Evolutionary conservation across 1,139 yeast genomes (phyloP), one percentile per base, ranked within the genome.

Genomic region (Diutina mesorugosa): DNA sequence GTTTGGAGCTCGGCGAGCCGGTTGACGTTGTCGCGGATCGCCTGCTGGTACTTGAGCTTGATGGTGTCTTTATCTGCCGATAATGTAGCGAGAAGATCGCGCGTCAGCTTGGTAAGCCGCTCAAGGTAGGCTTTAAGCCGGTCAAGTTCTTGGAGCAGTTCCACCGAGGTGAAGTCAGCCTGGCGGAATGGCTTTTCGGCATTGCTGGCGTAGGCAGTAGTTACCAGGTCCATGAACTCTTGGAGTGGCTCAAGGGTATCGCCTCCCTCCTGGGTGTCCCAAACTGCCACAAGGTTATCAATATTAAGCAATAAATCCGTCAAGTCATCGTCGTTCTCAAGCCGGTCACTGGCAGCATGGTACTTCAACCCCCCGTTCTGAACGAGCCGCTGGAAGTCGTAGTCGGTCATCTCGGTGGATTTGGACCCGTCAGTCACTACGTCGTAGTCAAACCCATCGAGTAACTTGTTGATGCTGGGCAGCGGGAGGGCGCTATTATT

Each of bases 1-100:
- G 60, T 60, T 51, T 67, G 59, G 12, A 76, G 62, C 30, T 67
- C 68, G 51, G 69, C 64, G 38, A 76, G 64, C 56, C 69, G 67
- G 8, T 61, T 58, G n/a, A 74, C 65, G 56, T 67, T 71, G 14
- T 57, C 65, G 53, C 64, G 65, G 57, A 75, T 68, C 52, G 70
- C 70, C 2, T 61, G 60, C 30, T 66, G 66, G 61, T 70, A 69
- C 45, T 62, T 64, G 3, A 57, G 56, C 21, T 65, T 64, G 47
- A 72, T 64, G 8, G 53, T 57, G 6, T 58, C 64, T 35, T 65
- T 61, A 3, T 50, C 41, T 16, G 16, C 2, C 8, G 53, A 18
- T 18, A 50, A 16, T 1, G 53, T 50, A 4, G 14, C 21, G 28
- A 50, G 45, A 4, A 50, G 16, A 8, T 32, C 12, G 12, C 18